These are phyloP conservation scores for Agaricus subrufescens DNA, from an alignment of 768 basidiomycete species.

Conservation along the genomic window DNA sequence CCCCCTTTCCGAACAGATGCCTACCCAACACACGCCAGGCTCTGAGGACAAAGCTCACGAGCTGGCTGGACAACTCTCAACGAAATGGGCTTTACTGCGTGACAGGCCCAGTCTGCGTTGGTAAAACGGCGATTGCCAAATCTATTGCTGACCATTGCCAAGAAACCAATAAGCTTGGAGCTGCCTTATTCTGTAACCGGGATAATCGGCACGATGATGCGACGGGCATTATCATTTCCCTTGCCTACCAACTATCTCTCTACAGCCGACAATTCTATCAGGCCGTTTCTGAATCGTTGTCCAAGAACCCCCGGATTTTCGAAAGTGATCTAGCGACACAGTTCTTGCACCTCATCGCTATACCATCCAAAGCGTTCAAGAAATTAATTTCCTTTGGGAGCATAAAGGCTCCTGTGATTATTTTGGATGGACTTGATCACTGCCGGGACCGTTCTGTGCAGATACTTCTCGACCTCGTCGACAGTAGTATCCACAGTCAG, in stretches of 20 bases:
- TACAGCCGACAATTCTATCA: background rate
- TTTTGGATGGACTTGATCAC: background rate
- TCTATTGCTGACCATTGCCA: background rate
- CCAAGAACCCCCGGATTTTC: background rate
- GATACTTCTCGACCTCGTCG: background rate
- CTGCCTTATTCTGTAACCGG: background rate
- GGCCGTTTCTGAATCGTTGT: background rate
- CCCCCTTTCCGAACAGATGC: background rate
- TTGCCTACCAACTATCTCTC: background rate
- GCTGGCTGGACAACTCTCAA: background rate
- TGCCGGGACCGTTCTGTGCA: background rate
- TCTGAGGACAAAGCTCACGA: background rate
- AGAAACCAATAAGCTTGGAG: background rate
- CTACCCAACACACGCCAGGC: background rate
- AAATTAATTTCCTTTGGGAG: background rate
- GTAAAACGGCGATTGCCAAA: background rate
- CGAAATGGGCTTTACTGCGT: background rate
- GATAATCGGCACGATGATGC: background rate
- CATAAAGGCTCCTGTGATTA: background rate
- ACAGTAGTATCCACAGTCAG: background rate
- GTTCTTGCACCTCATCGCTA: background rate
- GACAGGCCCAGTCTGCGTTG: background rate
- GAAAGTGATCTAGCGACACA: background rate
- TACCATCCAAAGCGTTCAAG: background rate
- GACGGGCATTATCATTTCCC: background rate